These are phyloP conservation scores for Cercis canadensis DNA, from an alignment of 306 rosid genomes.

Conservation along the genomic window DNA sequence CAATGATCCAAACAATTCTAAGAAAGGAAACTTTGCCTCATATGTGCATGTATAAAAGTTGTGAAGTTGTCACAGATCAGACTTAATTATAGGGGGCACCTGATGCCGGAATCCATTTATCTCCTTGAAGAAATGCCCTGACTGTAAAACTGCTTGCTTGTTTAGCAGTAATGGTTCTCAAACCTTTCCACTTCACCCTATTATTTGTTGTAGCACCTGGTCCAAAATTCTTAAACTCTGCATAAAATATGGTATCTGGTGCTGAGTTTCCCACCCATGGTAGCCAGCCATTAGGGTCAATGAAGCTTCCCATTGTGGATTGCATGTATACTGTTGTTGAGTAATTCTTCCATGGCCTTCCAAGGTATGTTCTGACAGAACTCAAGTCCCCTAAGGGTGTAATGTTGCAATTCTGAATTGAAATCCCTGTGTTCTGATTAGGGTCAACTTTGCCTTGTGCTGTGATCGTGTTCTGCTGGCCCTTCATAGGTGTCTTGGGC, in stretches of 20 bases:
- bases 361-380: slow-evolving; percentile 65
- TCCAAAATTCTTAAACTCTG: slow-evolving; percentile 67
- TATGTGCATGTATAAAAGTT: not conserved
- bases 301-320: slow-evolving; percentile 48
- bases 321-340: slow-evolving; percentile 72
- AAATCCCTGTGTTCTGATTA: slow-evolving; percentile 72
- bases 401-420: slow-evolving; percentile 63
- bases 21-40: slow-evolving; percentile 16
- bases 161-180: slow-evolving; percentile 48
- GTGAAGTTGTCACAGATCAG: slow-evolving; percentile 38
- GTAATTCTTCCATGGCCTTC: slow-evolving; percentile 88
- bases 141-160: slow-evolving; percentile 58
- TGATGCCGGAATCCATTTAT: slow-evolving; percentile 55
- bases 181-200: slow-evolving; percentile 81
- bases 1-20: not conserved
- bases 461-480: slow-evolving; percentile 77
- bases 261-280: slow-evolving; percentile 80
- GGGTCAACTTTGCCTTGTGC: slow-evolving; percentile 86
- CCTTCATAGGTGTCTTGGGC: slow-evolving; percentile 55
- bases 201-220: slow-evolving; percentile 63
- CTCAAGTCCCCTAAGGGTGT: slow-evolving; percentile 59
- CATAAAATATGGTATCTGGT: slow-evolving; percentile 76
- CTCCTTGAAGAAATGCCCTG: slow-evolving; percentile 57
- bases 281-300: slow-evolving; percentile 76
- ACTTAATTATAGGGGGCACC: slow-evolving; percentile 42